These are phyloP conservation scores for Sugiyamaella boreocaroliniensis DNA, from an alignment of 805 yeast genomes.

Conservation along the genomic window DNA sequence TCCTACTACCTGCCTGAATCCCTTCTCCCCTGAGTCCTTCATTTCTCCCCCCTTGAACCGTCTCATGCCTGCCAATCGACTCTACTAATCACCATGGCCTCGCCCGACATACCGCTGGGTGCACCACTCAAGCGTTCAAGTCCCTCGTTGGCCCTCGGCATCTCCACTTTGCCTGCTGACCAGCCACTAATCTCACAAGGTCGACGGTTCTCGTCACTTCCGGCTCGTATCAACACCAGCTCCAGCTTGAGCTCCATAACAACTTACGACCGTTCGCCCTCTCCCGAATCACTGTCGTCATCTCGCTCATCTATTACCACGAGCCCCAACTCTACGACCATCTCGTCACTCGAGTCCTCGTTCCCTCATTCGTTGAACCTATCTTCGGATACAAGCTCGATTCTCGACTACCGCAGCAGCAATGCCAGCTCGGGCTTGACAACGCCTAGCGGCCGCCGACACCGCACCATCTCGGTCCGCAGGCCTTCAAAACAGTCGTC, in stretches of 20 bases:
- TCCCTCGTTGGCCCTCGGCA: no score
- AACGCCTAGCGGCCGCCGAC: conserved; percentile 3
- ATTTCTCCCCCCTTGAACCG: no score
- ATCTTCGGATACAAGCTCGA: conserved; percentile 7
- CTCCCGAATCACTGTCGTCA: conserved; percentile 2
- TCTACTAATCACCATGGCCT: no score
- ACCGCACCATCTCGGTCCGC: background rate
- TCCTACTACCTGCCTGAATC: no score
- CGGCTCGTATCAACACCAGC: background rate
- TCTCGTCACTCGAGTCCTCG: conserved; percentile 12
- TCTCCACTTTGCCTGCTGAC: no score
- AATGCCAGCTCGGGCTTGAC: background rate
- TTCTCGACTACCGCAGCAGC: conserved; percentile 5
- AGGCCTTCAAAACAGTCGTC: background rate
- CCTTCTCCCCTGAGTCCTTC: no score
- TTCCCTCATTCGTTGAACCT: conserved; percentile 5
- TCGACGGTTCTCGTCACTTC: background rate
- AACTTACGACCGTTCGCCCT: background rate
- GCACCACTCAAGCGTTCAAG: no score
- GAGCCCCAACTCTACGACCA: conserved; percentile 17
- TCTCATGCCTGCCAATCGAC: no score
- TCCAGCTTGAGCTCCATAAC: background rate
- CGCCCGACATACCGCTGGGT: no score
- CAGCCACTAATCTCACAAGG: background rate
- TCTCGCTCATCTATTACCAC: conserved; percentile 6